These are phyloP conservation scores for Apophysomyces elegans DNA, from an alignment of 371 early-diverging fungal species.

Conservation along the genomic window DNA sequence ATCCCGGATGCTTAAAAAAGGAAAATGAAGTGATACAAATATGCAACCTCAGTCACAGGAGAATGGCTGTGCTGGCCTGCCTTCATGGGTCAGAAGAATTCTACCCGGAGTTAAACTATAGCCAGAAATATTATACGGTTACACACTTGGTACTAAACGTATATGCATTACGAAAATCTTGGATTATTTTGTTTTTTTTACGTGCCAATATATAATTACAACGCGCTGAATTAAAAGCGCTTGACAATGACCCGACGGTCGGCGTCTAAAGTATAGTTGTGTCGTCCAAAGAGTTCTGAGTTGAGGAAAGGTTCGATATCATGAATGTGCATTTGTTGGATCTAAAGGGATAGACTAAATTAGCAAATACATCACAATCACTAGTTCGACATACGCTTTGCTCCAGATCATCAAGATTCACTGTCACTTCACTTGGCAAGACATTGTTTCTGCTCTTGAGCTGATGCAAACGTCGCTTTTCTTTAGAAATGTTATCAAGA, in stretches of 20 bases:
- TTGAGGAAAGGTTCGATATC: conserved; percentile 67
- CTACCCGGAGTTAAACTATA: too few species aligned
- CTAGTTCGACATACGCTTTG: conserved; percentile 26
- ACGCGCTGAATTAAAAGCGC: conserved; percentile 15
- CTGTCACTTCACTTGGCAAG: conserved; percentile 62
- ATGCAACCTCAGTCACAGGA: too few species aligned
- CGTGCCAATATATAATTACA: neutral
- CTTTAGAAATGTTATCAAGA: conserved; percentile 75
- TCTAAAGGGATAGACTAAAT: conserved; percentile 22
- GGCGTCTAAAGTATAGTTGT: conserved; percentile 47
- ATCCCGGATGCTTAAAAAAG: too few species aligned
- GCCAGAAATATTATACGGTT: too few species aligned
- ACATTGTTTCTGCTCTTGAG: conserved; percentile 49
- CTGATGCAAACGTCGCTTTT: conserved; percentile 76
- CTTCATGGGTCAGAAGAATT: too few species aligned
- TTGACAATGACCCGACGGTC: conserved; percentile 44
- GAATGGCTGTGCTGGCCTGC: too few species aligned
- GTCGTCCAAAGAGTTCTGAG: conserved; percentile 45
- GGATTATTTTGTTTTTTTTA: too few species aligned
- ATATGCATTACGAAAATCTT: too few species aligned
- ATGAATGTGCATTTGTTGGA: conserved; percentile 62
- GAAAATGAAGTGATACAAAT: too few species aligned
- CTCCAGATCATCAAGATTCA: conserved; percentile 70
- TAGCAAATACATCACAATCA: too few species aligned
- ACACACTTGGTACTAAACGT: too few species aligned